Evolutionary conservation across 2,329 filamentous ascomycete species (phyloP), one percentile per base, ranked within the genome.

Genomic region (Thyridium curvatum): DNA sequence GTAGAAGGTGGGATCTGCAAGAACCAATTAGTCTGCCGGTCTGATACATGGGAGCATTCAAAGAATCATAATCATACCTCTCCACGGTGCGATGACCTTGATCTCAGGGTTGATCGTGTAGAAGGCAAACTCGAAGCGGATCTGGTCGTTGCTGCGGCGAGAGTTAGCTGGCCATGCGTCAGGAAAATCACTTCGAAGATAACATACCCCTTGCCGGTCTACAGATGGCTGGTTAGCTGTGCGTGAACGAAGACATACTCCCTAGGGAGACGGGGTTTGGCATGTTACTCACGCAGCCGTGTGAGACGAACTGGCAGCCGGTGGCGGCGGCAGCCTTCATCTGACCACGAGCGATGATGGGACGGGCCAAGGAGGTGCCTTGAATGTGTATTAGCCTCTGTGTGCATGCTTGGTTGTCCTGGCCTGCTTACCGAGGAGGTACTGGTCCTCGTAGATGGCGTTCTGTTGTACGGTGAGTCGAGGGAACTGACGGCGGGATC

Each of bases 51-150:
- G 6, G 10, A 10, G 10, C 21, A 10, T 6, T 26, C n/a, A n/a
- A n/a, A 26, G 6, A 30, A 81, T 79, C 45, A 82, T 62, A 49
- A 26, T 6, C 21, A 6, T 26, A 26, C 21, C 21, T 26, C 84
- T 66, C 83, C 84, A 88, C 21, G 83, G 84, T n/a, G 82, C 82
- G 55, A 88, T 82, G 55, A 86, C 74, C 63, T 82, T 78, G 63
- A 85, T 82, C 44, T 64, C 65, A 32, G 79, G 82, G 62, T 83
- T 60, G 50, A 55, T 53, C 17, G 55, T 55, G 40, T 56, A 54
- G 45, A 58, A 64, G 13, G 61, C 61, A 18, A 65, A 55, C 54
- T 83, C 79, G 62, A 83, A 82, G 51, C 78, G 73, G 50, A 82
- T 77, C 21, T 26, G 21, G 21, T 74, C 73, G 58, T 68, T 64